Conservation (phyloP, 2,329 filamentous ascomycete genomes). For the Penicillium janthinellum region DNA sequence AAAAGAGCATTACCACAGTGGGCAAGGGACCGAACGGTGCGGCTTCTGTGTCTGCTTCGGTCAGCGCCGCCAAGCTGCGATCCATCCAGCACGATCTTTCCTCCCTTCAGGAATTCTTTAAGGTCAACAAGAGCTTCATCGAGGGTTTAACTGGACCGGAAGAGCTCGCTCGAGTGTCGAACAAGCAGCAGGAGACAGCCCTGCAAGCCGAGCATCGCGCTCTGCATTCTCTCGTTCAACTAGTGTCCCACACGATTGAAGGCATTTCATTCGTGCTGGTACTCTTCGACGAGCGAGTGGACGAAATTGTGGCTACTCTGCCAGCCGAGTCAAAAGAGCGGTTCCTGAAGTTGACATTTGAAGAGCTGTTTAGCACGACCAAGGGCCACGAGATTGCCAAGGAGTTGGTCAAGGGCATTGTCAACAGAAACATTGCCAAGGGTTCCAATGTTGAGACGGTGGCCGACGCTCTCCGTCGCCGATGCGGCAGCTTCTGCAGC, state of each 20-base stretch:
- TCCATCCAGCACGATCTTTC: slow-evolving; percentile 79
- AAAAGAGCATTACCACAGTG: slow-evolving; percentile 68
- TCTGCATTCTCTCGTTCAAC: slow-evolving; percentile 77
- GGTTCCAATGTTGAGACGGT: slow-evolving; percentile 97
- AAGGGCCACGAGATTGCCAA: slow-evolving; percentile 88
- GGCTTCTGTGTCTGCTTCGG: slow-evolving; percentile 65
- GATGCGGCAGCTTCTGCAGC: slow-evolving; percentile 96
- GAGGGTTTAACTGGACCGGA: slow-evolving; percentile 92
- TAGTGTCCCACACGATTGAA: slow-evolving; percentile 90
- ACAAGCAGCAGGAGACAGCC: slow-evolving; percentile 86
- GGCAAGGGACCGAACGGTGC: slow-evolving; percentile 59
- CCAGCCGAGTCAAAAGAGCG: slow-evolving; percentile 69
- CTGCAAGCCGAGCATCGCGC: slow-evolving; percentile 93
- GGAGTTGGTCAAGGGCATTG: slow-evolving; percentile 93
- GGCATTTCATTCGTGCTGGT: slow-evolving; percentile 95
- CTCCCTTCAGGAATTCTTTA: slow-evolving; percentile 77
- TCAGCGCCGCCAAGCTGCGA: slow-evolving; percentile 69
- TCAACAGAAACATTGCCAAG: slow-evolving; percentile 95
- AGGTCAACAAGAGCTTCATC: slow-evolving; percentile 85
- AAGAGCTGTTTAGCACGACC: slow-evolving; percentile 77
- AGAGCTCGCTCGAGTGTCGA: slow-evolving; percentile 74
- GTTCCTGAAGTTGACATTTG: slow-evolving; percentile 78
- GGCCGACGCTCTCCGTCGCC: slow-evolving; percentile 85
- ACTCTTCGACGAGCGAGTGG: slow-evolving; percentile 88
- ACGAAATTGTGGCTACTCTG: slow-evolving; percentile 80